A percentile compares a stretch with the other conserved stretches of the same genome.
Conservation (phyloP, 805 yeast species). For the Candida endomychidarum region DNA sequence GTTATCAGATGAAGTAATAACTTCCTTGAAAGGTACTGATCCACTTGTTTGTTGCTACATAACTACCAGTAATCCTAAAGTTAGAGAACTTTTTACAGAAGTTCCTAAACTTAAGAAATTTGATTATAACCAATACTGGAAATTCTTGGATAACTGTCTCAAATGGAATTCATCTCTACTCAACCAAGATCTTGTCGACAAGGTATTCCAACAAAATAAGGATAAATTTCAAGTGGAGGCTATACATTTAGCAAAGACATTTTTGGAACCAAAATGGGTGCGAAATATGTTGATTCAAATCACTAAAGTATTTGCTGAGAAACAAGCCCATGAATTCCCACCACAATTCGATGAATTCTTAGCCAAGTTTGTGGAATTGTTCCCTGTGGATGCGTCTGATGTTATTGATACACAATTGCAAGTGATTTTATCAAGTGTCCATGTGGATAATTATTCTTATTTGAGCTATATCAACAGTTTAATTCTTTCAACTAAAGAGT, state of each 20-base stretch:
- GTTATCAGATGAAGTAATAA: slow-evolving; percentile 10
- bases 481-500: slow-evolving; percentile 29
- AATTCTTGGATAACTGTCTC: slow-evolving; percentile 5
- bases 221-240: not conserved
- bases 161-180: slow-evolving; percentile 2
- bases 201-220: not conserved
- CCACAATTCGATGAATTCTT: not conserved
- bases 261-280: slow-evolving; percentile 45
- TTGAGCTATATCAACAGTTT: slow-evolving; percentile 46
- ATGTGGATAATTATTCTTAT: slow-evolving; percentile 44
- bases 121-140: too few relatives aligned
- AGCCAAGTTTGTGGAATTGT: not conserved
- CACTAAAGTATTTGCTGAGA: slow-evolving; percentile 64
- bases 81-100: not conserved
- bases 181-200: not conserved
- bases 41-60: slow-evolving; percentile 4
- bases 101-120: too few relatives aligned
- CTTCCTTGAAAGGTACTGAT: not conserved
- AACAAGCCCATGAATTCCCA: slow-evolving; percentile 11
- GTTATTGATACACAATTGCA: slow-evolving; percentile 66
- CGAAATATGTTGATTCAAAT: slow-evolving; percentile 57
- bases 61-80: not conserved
- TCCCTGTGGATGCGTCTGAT: slow-evolving; percentile 14
- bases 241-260: slow-evolving; percentile 8
- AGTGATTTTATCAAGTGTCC: slow-evolving; percentile 48